These are phyloP conservation scores for Ramalina peruviana DNA, from an alignment of 495 filamentous ascomycete species.

Conservation along the genomic window DNA sequence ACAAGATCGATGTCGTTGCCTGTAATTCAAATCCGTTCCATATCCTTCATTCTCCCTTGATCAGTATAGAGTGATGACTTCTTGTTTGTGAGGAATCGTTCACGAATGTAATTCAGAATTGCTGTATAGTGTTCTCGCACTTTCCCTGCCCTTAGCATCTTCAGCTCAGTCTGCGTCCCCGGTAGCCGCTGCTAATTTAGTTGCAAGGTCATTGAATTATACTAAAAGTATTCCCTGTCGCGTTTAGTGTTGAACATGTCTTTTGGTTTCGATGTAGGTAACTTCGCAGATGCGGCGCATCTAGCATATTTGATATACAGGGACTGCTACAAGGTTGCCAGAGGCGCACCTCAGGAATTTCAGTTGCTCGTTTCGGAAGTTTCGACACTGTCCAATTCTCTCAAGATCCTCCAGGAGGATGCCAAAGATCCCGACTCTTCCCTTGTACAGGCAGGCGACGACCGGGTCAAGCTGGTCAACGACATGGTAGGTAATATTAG, in stretches of 20 bases:
- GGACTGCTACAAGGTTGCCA: slow-evolving; percentile 10
- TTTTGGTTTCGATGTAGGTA: slow-evolving; percentile 14
- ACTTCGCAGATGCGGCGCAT: slow-evolving; percentile 14
- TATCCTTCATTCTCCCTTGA: no score
- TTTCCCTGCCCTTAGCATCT: no score
- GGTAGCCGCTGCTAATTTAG: no score
- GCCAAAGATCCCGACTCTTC: slow-evolving; percentile 14
- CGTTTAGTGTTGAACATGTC: slow-evolving; percentile 6
- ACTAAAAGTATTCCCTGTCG: no score
- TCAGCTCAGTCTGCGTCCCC: no score
- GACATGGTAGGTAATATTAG: slow-evolving; percentile 13
- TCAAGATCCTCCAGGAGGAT: slow-evolving; percentile 18
- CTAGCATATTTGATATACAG: slow-evolving; percentile 11
- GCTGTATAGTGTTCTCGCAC: no score
- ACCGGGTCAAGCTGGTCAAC: slow-evolving; percentile 17
- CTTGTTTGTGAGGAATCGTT: no score
- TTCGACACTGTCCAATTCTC: slow-evolving; percentile 11
- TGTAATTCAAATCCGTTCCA: no score
- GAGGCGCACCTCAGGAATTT: slow-evolving; percentile 19
- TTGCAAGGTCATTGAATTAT: no score
- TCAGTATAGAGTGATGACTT: no score
- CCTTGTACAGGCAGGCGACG: slow-evolving; percentile 12
- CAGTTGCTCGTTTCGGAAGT: slow-evolving; percentile 14
- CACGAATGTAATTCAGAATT: no score
- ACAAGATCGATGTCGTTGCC: no score